These are phyloP conservation scores for Inonotus hispidus DNA, from an alignment of 1,284 basidiomycete species.

Conservation along the genomic window DNA sequence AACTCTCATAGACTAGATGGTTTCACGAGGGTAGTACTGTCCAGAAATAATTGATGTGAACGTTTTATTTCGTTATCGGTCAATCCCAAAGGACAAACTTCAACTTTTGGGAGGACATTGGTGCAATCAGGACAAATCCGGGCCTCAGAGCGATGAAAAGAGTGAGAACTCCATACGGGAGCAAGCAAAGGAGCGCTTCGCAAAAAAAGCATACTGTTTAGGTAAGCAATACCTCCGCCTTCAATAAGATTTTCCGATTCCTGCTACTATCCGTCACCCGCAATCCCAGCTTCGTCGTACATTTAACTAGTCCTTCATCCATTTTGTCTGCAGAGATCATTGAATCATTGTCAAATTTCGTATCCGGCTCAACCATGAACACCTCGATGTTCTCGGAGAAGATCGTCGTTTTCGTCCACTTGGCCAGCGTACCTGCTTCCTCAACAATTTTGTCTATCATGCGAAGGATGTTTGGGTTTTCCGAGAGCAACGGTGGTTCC, in stretches of 20 bases:
- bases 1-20: too few relatives aligned
- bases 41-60: too few relatives aligned
- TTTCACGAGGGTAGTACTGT: too few relatives aligned
- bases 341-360: neutral
- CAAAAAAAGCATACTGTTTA: too few relatives aligned
- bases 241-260: neutral
- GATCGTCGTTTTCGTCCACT: neutral
- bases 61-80: too few relatives aligned
- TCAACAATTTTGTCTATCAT: neutral
- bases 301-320: neutral
- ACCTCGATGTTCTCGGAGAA: constrained; percentile 6
- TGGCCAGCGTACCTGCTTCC: neutral
- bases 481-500: neutral
- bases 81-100: too few relatives aligned
- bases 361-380: neutral
- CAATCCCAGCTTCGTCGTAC: neutral
- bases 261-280: neutral
- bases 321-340: neutral
- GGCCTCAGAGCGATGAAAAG: neutral
- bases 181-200: too few relatives aligned
- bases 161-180: too few relatives aligned
- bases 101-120: too few relatives aligned
- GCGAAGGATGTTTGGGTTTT: neutral
- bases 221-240: constrained; percentile 4
- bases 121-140: too few relatives aligned